A percentile compares a stretch with the other conserved stretches of the same genome.
phyloP scores from a whole-genome alignment of 768 basidiomycete species.

The Royoungia palumana region DNA sequence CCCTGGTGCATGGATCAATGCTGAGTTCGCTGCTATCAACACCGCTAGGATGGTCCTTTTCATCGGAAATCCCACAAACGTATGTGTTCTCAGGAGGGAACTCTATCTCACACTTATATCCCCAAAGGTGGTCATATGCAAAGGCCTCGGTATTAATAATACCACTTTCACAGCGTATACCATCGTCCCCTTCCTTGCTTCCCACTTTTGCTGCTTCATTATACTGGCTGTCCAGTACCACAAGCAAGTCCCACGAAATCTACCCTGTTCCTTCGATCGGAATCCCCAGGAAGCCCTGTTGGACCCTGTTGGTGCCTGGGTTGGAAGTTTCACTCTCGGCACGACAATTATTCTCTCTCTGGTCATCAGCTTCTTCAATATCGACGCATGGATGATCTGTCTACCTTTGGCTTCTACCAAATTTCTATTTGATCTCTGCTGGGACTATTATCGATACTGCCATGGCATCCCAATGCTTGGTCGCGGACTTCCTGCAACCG shows the following conservation, averaged over 20 bases:
- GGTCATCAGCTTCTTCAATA: constrained; percentile 67
- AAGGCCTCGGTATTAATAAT: too few species aligned
- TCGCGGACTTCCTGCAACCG: too few species aligned
- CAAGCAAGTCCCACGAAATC: constrained; percentile 44
- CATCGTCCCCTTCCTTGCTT: constrained; percentile 74
- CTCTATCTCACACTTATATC: too few species aligned
- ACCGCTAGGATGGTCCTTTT: constrained; percentile 74
- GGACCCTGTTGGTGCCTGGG: constrained; percentile 70
- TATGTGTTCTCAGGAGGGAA: constrained; percentile 43
- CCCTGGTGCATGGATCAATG: constrained; percentile 65
- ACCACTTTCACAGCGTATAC: constrained; percentile 79
- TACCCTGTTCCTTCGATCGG: constrained; percentile 36
- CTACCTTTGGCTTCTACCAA: constrained; percentile 77
- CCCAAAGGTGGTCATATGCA: too few species aligned
- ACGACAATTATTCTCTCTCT: constrained; percentile 71
- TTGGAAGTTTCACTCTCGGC: constrained; percentile 68
- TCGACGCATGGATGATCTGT: constrained; percentile 82
- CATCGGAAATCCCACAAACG: constrained; percentile 91
- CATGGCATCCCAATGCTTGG: constrained; percentile 23
- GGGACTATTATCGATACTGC: constrained; percentile 51
- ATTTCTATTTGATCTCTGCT: constrained; percentile 60
- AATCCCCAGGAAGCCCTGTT: constrained; percentile 60
- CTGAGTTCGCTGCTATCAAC: constrained; percentile 77
- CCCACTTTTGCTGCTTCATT: constrained; percentile 56
- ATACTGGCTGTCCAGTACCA: constrained; percentile 61